phyloP scores from a whole-genome alignment of 306 rosid genomes.

The Begonia fuchsioides region DNA sequence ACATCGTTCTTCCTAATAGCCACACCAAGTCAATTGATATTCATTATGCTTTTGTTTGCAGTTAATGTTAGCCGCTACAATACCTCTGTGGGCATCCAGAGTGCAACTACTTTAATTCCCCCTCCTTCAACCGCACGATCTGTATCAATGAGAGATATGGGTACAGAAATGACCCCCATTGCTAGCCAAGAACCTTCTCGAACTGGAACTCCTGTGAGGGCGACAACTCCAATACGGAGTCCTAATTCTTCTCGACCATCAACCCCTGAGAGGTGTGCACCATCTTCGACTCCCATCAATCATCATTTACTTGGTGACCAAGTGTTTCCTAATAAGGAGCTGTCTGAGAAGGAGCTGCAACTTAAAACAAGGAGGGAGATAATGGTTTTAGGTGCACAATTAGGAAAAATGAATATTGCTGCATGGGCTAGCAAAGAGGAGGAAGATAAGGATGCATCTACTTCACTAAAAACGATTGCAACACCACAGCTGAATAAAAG shows the following conservation, averaged over 20 bases:
- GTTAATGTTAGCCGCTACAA: conserved; percentile 73
- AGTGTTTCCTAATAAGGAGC: conserved; percentile 26
- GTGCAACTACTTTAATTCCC: conserved; percentile 69
- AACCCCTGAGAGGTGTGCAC: conserved; percentile 55
- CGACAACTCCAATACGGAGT: conserved; percentile 85
- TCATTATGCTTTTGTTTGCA: conserved; percentile 14
- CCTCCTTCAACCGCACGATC: conserved; percentile 92
- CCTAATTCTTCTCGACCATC: conserved; percentile 76
- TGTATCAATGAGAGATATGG: conserved; percentile 69
- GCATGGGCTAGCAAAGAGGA: conserved; percentile 99
- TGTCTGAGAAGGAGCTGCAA: conserved; percentile 88
- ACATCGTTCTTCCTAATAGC: background rate
- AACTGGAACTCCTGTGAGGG: conserved; percentile 89
- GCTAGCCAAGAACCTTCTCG: conserved; percentile 98
- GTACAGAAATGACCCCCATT: conserved; percentile 97
- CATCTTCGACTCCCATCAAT: conserved; percentile 16
- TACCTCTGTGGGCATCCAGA: conserved; percentile 54
- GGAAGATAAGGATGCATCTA: conserved; percentile 78
- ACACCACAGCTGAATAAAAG: conserved; percentile 26
- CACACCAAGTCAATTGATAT: too few species aligned
- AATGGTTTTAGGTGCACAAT: conserved; percentile 77
- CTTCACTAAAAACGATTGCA: conserved; percentile 41
- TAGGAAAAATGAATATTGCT: conserved; percentile 89
- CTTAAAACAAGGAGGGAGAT: conserved; percentile 87
- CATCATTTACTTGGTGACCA: conserved; percentile 11